Evolutionary conservation across 345 rosid species (phyloP), one percentile per base, ranked within the genome.

Genomic region (Arabis hirsuta): DNA sequence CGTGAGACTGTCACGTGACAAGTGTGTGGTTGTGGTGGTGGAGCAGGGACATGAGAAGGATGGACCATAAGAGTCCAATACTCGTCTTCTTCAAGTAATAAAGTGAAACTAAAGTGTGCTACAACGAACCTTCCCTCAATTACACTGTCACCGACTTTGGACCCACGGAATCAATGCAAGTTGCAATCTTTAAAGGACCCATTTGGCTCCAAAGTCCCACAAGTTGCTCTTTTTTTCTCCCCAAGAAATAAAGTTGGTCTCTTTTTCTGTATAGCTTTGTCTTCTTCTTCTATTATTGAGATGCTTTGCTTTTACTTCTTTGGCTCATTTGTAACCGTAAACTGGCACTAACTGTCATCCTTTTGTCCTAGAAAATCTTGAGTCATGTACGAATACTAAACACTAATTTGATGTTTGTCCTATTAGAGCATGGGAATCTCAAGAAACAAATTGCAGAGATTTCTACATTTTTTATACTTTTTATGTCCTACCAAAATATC

Each of bases 131-230:
- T 74, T 59, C 78, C 73, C 48, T 65, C 32, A 20, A 31, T 27
- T 39, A 31, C 60, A 47, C 19, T 26, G 41, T 56, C 71, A 51
- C 60, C 38, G 61, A 58, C 55, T 36, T 52, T 67, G 73, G 73
- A 67, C 78, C 73, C 78, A 74, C 78, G 78, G 78, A 67, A 36
- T 67, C 78, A 32, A 52, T 60, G 56, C 73, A 67, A 74, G 55
- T 74, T 74, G 78, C 56, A 27, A 52, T 74, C 68, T 59, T 42
- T 44, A 3, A 9, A 58, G 11, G 61, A 73, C 61, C 72, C 78
- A 66, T 57, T 41, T 19, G 65, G 22, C 46, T 65, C 72, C 9
- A 19, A 73, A 74, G 67, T 59, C 73, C 54, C 72, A 58, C 73
- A 74, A 67, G 41, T 74, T 74, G 73, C 11, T 51, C 61, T 66